These are phyloP conservation scores for Begonia loranthoides DNA, from an alignment of 306 rosid species.

Conservation along the genomic window DNA sequence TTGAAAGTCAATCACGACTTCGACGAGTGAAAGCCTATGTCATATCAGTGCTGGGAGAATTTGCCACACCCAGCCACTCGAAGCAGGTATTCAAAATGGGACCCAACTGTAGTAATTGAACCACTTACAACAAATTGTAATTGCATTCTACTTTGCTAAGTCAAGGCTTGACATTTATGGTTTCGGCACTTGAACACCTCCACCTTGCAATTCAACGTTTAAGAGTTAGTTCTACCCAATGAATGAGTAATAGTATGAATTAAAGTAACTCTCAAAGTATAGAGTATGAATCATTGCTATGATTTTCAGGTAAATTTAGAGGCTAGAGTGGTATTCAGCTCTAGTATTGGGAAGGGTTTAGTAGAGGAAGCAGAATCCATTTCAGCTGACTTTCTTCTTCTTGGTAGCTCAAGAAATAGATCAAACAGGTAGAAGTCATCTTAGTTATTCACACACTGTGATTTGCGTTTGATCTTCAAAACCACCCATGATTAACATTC, in stretches of 20 bases:
- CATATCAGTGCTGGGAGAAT: conserved; percentile 86
- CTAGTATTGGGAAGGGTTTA: conserved; percentile 47
- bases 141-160: too few species aligned
- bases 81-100: conserved; percentile 36
- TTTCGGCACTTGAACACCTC: too few species aligned
- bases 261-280: not conserved
- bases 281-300: not conserved
- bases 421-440: conserved; percentile 27
- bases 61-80: conserved; percentile 47
- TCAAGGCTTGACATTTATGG: too few species aligned
- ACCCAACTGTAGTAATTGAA: not conserved
- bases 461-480: not conserved
- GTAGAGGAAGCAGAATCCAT: conserved; percentile 50
- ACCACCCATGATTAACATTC: conserved; percentile 2
- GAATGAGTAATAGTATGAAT: too few species aligned
- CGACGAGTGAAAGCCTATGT: conserved; percentile 77
- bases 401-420: conserved; percentile 47
- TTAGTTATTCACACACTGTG: not conserved
- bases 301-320: conserved; percentile 66
- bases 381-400: conserved; percentile 65
- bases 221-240: too few species aligned
- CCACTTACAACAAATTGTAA: not conserved
- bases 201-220: too few species aligned
- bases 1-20: conserved; percentile 42
- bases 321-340: conserved; percentile 60